A percentile compares a stretch with the other conserved stretches of the same genome.
phyloP scores from a whole-genome alignment of 495 filamentous ascomycete genomes.

The Hypoxylon rickii region DNA sequence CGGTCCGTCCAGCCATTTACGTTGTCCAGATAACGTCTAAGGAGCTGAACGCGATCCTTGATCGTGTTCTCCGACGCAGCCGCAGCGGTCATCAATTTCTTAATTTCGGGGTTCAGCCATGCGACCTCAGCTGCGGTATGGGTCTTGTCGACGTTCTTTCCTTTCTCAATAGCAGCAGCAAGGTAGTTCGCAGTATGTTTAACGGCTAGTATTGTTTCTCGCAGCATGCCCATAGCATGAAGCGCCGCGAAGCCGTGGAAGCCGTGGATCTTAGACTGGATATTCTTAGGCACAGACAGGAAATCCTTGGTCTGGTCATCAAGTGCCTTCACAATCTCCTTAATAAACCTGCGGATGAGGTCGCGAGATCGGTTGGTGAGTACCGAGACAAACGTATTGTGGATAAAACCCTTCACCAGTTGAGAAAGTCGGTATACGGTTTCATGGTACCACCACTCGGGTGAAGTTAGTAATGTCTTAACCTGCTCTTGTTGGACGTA shows the following conservation, averaged over 20 bases:
- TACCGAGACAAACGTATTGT: background rate
- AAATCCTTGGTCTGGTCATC: slow-evolving; percentile 32
- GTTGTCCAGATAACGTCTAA: slow-evolving; percentile 40
- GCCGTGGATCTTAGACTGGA: slow-evolving; percentile 22
- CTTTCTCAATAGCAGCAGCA: slow-evolving; percentile 39
- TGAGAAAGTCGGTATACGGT: slow-evolving; percentile 24
- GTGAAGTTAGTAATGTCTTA: slow-evolving; percentile 21
- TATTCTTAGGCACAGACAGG: slow-evolving; percentile 15
- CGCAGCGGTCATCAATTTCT: slow-evolving; percentile 39
- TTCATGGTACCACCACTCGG: slow-evolving; percentile 24
- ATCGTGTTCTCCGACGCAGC: slow-evolving; percentile 36
- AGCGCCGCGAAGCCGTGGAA: slow-evolving; percentile 32
- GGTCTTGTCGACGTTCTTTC: slow-evolving; percentile 43
- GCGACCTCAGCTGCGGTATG: slow-evolving; percentile 42
- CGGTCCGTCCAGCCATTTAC: slow-evolving; percentile 47
- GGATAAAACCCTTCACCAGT: slow-evolving; percentile 24
- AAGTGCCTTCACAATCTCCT: slow-evolving; percentile 25
- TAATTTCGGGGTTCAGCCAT: slow-evolving; percentile 44
- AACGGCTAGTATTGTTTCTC: slow-evolving; percentile 43
- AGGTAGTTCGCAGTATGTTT: slow-evolving; percentile 43
- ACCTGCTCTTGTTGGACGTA: background rate
- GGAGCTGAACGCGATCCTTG: slow-evolving; percentile 36
- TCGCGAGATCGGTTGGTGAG: slow-evolving; percentile 11
- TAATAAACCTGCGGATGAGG: background rate
- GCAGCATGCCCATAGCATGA: slow-evolving; percentile 44